These are phyloP conservation scores for Scutellaria barbata DNA, from an alignment of 257 asterid genomes.

Conservation along the genomic window DNA sequence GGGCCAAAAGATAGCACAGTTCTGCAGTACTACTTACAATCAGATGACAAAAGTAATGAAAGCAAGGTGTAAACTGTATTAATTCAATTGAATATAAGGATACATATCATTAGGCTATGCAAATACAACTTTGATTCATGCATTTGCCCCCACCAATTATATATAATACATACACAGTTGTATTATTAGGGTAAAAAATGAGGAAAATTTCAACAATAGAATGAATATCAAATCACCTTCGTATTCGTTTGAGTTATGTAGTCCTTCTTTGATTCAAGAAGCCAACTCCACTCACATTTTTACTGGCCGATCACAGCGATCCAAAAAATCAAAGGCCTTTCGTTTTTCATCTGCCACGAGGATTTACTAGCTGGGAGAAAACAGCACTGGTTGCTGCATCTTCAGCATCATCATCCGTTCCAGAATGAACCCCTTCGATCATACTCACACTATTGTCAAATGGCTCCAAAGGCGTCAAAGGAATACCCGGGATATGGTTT, in stretches of 20 bases:
- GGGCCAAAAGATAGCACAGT: neutral
- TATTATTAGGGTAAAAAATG: slow-evolving; percentile 32
- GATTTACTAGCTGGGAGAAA: slow-evolving; percentile 81
- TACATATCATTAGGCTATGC: slow-evolving; percentile 43
- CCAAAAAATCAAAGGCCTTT: neutral
- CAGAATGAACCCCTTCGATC: slow-evolving; percentile 59
- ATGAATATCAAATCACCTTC: slow-evolving; percentile 49
- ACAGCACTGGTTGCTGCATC: slow-evolving; percentile 75
- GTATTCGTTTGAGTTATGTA: slow-evolving; percentile 32
- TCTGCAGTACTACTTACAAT: slow-evolving; percentile 14
- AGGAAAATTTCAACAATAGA: slow-evolving; percentile 34
- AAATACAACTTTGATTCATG: slow-evolving; percentile 35
- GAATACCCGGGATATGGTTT: slow-evolving; percentile 61
- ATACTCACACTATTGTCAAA: slow-evolving; percentile 69
- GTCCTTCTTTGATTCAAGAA: slow-evolving; percentile 22
- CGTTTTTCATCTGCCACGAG: slow-evolving; percentile 66
- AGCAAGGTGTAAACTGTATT: slow-evolving; percentile 49
- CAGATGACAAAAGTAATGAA: neutral
- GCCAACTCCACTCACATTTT: neutral
- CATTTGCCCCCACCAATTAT: slow-evolving; percentile 43
- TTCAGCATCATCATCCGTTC: slow-evolving; percentile 68
- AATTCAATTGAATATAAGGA: slow-evolving; percentile 41
- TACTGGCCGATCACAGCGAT: neutral
- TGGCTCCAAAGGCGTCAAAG: slow-evolving; percentile 54
- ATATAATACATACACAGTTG: slow-evolving; percentile 42